Percentiles rank a stretch among this genome's conserved stretches.
phyloP scores from a whole-genome alignment of 352 stramenopile species.

The Thalassiosira delicatula region DNA sequence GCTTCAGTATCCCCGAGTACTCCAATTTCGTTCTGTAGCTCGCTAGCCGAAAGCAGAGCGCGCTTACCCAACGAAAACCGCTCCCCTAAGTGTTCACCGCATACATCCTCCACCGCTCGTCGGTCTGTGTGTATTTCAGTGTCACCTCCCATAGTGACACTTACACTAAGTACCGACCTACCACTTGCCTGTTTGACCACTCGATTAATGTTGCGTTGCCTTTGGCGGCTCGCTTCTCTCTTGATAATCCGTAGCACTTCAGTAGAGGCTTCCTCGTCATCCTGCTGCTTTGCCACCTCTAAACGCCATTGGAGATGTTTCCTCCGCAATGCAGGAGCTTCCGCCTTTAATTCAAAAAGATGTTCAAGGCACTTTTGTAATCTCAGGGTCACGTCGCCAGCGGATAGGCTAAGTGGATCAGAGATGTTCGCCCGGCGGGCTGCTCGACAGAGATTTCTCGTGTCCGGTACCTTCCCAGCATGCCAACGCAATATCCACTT shows the following conservation, averaged over 20 bases:
- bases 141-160: background rate
- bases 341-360: background rate
- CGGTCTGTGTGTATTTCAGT: too few relatives aligned
- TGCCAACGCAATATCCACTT: background rate
- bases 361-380: background rate
- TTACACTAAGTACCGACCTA: background rate
- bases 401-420: background rate
- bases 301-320: background rate
- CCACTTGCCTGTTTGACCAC: background rate
- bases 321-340: background rate
- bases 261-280: background rate
- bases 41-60: too few relatives aligned
- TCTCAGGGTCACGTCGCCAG: background rate
- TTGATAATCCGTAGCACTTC: background rate
- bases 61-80: too few relatives aligned
- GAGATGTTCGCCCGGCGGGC: background rate
- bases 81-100: too few relatives aligned
- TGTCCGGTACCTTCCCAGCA: background rate
- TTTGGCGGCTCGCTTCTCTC: background rate
- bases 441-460: background rate
- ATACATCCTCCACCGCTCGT: too few relatives aligned
- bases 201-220: background rate
- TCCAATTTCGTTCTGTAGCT: too few relatives aligned
- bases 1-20: too few relatives aligned
- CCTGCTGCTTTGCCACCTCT: background rate